Base-by-base conservation (phyloP, 345 rosid species). In the Theobroma cacao region DNA sequence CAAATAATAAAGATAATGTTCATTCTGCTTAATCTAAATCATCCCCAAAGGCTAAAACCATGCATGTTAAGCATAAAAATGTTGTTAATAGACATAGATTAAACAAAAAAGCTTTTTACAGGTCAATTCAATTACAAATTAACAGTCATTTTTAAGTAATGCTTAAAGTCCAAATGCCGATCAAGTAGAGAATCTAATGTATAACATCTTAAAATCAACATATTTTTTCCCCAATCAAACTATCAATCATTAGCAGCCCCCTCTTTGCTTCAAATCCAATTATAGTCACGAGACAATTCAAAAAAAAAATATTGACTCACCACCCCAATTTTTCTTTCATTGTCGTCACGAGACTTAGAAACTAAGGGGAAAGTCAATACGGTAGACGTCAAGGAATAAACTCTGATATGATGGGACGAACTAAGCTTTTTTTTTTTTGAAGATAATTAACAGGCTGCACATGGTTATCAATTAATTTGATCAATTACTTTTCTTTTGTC, bases 371-470 rank as follows among this genome's bases (percentile, higher is more conserved):
- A 81, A 77, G 78, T 77, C 75, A 77, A 72, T 30, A 28, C 47
- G 66, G 66, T 15, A 14, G 15, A 66, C 45, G 28, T 66, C 17
- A 36, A 28, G 2, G 31, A 28, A 69, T 47, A 1, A n/a, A 50
- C 38, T 48, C 1, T 28, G 59, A 17, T 36, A 36, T 36, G 15
- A 64, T 63, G 7, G 24, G 36, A 62, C 52, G 48, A 13, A 53
- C 15, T 28, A 13, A 40, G 14, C 53, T 33, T 53, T 53, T 8
- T 41, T 5, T 22, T 13, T 61, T 61, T 12, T 34, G 69, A 55
- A 76, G 60, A 45, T 64, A 52, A 72, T n/a, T n/a, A 77, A 48
- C 70, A 61, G 43, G 50, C 9, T 13, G 80, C 78, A 76, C 83
- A 70, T 80, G 83, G 75, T 15, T 58, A 18, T 43, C 61, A 72